These are phyloP conservation scores for Pholiota adiposa DNA, from an alignment of 1,284 basidiomycete species.

Conservation along the genomic window DNA sequence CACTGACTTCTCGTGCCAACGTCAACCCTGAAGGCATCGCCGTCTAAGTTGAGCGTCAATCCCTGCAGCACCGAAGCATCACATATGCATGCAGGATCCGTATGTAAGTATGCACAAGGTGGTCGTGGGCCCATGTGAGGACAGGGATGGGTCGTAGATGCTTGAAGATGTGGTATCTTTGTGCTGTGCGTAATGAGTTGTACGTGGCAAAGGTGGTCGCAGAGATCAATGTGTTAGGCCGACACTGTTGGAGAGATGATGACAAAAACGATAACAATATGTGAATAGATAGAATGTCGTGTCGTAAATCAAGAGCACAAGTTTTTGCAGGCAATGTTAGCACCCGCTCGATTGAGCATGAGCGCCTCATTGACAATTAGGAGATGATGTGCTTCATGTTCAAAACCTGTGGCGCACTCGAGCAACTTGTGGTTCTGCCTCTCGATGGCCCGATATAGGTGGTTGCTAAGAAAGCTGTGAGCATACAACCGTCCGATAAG, in stretches of 20 bases:
- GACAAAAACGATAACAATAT: constrained; percentile 27
- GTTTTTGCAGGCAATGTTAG: constrained; percentile 48
- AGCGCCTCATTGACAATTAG: constrained; percentile 83
- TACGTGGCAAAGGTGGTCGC: too few relatives aligned
- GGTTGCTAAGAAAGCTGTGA: constrained; percentile 52
- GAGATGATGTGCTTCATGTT: constrained; percentile 76
- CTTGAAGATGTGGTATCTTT: too few relatives aligned
- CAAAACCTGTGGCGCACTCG: constrained; percentile 75
- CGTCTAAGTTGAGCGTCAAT: too few relatives aligned
- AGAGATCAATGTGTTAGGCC: constrained; percentile 14
- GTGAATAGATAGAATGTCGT: constrained; percentile 52
- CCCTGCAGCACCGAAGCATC: too few relatives aligned
- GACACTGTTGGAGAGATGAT: constrained; percentile 18
- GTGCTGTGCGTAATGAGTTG: too few relatives aligned
- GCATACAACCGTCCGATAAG: constrained; percentile 15
- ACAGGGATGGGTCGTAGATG: too few relatives aligned
- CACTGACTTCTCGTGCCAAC: too few relatives aligned
- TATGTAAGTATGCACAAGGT: too few relatives aligned
- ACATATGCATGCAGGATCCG: too few relatives aligned
- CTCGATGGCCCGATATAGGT: constrained; percentile 81
- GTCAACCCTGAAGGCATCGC: too few relatives aligned
- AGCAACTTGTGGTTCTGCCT: constrained; percentile 48
- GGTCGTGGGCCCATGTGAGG: too few relatives aligned
- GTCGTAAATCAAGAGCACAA: constrained; percentile 59
- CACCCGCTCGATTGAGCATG: constrained; percentile 71